Percentiles rank a stretch among this genome's conserved stretches.
Conservation (phyloP, 2,329 filamentous ascomycete genomes). For the Botrytis tulipae region DNA sequence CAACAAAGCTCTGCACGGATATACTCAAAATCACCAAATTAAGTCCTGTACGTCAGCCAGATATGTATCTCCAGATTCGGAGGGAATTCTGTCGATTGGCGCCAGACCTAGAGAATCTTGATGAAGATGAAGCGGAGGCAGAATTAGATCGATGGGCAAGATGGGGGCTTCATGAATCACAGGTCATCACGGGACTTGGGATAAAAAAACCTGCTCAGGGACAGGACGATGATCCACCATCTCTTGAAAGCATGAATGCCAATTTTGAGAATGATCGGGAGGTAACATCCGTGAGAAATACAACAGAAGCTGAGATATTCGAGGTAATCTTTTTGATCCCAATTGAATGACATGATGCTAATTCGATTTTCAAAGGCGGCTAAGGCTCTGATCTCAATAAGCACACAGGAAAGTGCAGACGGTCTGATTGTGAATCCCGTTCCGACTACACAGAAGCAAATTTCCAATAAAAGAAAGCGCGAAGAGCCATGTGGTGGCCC, state of each 20-base stretch:
- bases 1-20: not conserved
- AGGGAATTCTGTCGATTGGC: not conserved
- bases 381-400: not conserved
- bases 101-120: not conserved
- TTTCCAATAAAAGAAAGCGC: not conserved
- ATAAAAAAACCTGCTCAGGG: fast-evolving
- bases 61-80: not conserved
- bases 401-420: not conserved
- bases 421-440: not conserved
- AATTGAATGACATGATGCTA: not conserved
- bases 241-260: not conserved
- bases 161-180: not conserved
- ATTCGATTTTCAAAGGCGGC: not conserved
- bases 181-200: fast-evolving
- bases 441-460: not conserved
- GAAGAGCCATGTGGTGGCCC: not conserved
- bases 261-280: not conserved
- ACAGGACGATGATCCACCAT: fast-evolving
- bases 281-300: too few species aligned
- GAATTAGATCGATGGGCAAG: not conserved
- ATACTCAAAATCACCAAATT: not conserved
- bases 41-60: not conserved
- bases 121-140: not conserved
- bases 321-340: not conserved
- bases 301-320: not conserved